Percentiles rank a stretch among this genome's conserved stretches.
Evolutionary conservation across 164 flowering plant species (phyloP).

Genomic region (Cinnamomum chago): DNA sequence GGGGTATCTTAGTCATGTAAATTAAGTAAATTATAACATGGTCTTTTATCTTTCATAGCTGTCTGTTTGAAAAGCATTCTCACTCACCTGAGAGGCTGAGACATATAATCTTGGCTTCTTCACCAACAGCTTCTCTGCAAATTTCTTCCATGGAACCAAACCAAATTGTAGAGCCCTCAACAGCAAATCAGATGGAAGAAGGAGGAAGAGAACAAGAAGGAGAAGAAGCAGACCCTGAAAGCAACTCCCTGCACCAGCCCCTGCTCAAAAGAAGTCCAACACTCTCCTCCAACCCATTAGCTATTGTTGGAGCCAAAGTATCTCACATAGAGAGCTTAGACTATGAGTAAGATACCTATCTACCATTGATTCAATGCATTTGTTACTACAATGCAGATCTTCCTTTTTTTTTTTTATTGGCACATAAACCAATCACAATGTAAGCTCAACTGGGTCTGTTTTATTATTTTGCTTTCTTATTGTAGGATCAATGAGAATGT

Average conservation of each 20-base stretch:
- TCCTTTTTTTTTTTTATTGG: no score
- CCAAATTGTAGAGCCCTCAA: slow-evolving; percentile 18
- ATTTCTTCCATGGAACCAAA: slow-evolving; percentile 22
- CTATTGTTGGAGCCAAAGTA: slow-evolving; percentile 83
- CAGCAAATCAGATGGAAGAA: slow-evolving; percentile 9
- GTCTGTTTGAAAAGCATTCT: not conserved
- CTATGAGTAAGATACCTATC: slow-evolving; percentile 55
- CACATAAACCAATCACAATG: not conserved
- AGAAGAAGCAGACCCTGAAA: slow-evolving; percentile 67
- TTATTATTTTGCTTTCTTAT: not conserved
- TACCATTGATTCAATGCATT: not conserved
- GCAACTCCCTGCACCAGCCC: slow-evolving; percentile 52
- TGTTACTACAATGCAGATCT: not conserved
- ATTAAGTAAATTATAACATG: not conserved
- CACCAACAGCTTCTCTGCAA: not conserved
- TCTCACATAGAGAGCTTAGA: slow-evolving; percentile 89
- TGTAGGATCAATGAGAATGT: no score
- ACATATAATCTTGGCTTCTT: not conserved
- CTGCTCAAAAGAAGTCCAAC: slow-evolving; percentile 66
- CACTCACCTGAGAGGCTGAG: not conserved
- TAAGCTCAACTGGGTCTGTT: not conserved
- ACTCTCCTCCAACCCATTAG: slow-evolving; percentile 61
- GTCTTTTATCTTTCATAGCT: not conserved
- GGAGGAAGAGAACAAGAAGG: slow-evolving; percentile 16
- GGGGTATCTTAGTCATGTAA: not conserved